These are phyloP conservation scores for Termitomyces sp. DNA, from an alignment of 1,284 basidiomycete species.

Conservation along the genomic window DNA sequence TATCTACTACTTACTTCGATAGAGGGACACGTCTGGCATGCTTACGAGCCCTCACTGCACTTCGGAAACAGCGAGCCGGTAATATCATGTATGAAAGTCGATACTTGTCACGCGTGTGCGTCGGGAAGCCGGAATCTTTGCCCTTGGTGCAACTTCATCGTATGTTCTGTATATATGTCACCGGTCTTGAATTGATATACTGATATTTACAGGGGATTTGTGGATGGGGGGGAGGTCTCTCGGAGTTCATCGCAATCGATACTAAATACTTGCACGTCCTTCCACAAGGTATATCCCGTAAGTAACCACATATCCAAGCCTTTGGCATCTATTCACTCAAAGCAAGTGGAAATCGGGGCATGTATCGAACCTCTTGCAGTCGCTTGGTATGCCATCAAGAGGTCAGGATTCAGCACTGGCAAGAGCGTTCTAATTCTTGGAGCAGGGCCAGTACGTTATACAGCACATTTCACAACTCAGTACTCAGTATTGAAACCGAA, in stretches of 20 bases:
- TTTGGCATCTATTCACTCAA: not conserved
- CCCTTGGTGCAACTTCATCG: slow-evolving; percentile 23
- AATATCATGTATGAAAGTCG: slow-evolving; percentile 24
- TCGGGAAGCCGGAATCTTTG: slow-evolving; percentile 27
- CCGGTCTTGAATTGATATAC: not conserved
- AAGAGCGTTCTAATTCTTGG: slow-evolving; percentile 26
- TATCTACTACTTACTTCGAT: not conserved
- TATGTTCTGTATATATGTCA: slow-evolving; percentile 14
- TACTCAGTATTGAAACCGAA: not conserved
- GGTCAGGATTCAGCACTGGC: slow-evolving; percentile 24
- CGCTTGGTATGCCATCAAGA: slow-evolving; percentile 29
- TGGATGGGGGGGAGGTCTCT: slow-evolving; percentile 30
- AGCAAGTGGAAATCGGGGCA: slow-evolving; percentile 29
- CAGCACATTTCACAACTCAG: not conserved
- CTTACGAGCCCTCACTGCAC: not conserved
- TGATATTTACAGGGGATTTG: slow-evolving; percentile 23
- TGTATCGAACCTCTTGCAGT: slow-evolving; percentile 31
- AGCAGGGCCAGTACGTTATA: slow-evolving; percentile 27
- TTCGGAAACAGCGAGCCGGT: slow-evolving; percentile 27
- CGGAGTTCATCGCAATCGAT: slow-evolving; percentile 29
- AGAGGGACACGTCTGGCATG: not conserved
- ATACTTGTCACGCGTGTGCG: slow-evolving; percentile 23
- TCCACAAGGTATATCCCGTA: slow-evolving; percentile 25
- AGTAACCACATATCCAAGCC: not conserved
- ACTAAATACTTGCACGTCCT: slow-evolving; percentile 24